Evolutionary conservation across 306 rosid genomes (phyloP), one percentile per base, ranked within the genome.

Genomic region (Canavalia gladiata): DNA sequence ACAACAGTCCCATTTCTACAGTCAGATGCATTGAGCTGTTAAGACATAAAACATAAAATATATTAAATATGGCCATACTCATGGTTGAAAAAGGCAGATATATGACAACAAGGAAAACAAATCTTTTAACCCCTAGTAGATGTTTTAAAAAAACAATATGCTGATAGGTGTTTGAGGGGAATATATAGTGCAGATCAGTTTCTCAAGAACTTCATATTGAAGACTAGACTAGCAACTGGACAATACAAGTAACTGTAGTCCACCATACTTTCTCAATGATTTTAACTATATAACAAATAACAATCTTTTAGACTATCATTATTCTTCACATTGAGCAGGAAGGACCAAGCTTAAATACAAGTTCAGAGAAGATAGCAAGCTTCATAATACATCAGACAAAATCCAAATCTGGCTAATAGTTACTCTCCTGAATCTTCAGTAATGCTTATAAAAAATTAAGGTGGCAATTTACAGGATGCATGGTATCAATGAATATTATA

Each of bases 1-100:
- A 95, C 92, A 82, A 77, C 75, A 84, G 92, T 89, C 75, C 96
- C 97, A 84, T 83, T 91, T 64, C 96, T 88, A 78, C 89, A 88
- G 68, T 84, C 90, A 55, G 99, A 95, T 75, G 99, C 90, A 82
- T 84, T 95, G 86, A 91, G 85, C 99, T 95, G 91, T 77, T 70
- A 49, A 75, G 67, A 60, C 58, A 81, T 31, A 29, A 74, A 41
- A 45, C 73, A 74, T 37, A 60, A 81, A 71, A 45, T 52, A 64
- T 10, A 65, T n/a, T 59, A 63, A 47, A 76, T 68, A 52, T 35
- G 46, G 25, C 62, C 5, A 78, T 72, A 35, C 33, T 58, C 75
- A 63, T 42, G 33, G 63, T 76, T 45, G 56, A 74, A 43, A 18
- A 10, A 70, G 69, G 60, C 73, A 74, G 57, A 46, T 12, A 74